These are phyloP conservation scores for Schizosaccharomyces japonicus DNA, from an alignment of 805 yeast genomes.

Conservation along the genomic window DNA sequence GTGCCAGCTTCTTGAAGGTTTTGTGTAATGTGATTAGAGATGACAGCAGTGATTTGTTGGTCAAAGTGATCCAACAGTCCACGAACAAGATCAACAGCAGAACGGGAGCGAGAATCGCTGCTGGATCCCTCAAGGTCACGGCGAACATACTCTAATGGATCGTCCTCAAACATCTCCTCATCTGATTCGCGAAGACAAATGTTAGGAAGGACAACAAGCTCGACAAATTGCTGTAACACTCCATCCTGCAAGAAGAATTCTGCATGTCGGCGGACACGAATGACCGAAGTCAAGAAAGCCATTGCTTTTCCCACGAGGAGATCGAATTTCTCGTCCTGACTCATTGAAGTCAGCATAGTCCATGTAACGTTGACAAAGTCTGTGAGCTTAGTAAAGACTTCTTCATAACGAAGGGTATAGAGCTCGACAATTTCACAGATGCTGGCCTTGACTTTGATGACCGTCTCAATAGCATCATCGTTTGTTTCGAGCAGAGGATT, in stretches of 20 bases:
- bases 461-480: constrained; percentile 38
- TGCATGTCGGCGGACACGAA: constrained; percentile 44
- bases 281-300: constrained; percentile 59
- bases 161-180: constrained; percentile 86
- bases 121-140: constrained; percentile 91
- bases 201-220: constrained; percentile 71
- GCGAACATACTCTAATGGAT: constrained; percentile 78
- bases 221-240: constrained; percentile 50
- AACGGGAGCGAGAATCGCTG: constrained; percentile 71
- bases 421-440: constrained; percentile 67
- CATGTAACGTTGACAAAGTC: constrained; percentile 64
- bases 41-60: constrained; percentile 45
- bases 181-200: constrained; percentile 66
- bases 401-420: constrained; percentile 77
- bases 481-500: constrained; percentile 31
- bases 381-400: constrained; percentile 55
- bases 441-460: constrained; percentile 47
- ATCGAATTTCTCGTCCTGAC: constrained; percentile 58
- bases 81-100: constrained; percentile 77
- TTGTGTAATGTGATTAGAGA: constrained; percentile 44
- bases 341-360: constrained; percentile 42
- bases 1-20: constrained; percentile 31
- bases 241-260: constrained; percentile 32
- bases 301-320: constrained; percentile 59
- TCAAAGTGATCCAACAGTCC: constrained; percentile 66